A percentile compares a stretch with the other conserved stretches of the same genome.
Conservation (phyloP, 2,329 filamentous ascomycete genomes). For the Neopestalotiopsis rosae region DNA sequence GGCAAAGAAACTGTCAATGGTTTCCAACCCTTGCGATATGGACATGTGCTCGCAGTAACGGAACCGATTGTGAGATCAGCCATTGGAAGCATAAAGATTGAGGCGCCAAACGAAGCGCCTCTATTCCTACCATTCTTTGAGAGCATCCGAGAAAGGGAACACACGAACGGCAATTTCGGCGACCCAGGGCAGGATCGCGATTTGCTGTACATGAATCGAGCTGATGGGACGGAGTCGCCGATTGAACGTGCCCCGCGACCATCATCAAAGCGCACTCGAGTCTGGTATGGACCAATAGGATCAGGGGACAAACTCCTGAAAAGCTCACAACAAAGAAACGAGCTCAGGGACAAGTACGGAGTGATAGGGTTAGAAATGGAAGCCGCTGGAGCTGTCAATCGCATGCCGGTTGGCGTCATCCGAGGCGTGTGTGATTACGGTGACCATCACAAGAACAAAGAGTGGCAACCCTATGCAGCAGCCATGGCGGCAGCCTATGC, state of each 20-base stretch:
- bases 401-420: slow-evolving; percentile 38
- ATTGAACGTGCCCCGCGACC: slow-evolving; percentile 26
- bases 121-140: slow-evolving; percentile 31
- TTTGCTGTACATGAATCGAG: too few relatives aligned
- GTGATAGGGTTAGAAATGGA: slow-evolving; percentile 40
- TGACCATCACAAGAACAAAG: too few relatives aligned
- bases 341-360: slow-evolving; percentile 28
- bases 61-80: slow-evolving; percentile 39
- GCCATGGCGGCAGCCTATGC: too few relatives aligned
- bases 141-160: slow-evolving; percentile 27
- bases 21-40: slow-evolving; percentile 31
- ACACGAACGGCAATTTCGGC: slow-evolving; percentile 30
- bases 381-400: slow-evolving; percentile 34
- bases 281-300: slow-evolving; percentile 41
- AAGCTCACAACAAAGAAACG: slow-evolving; percentile 22
- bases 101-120: slow-evolving; percentile 27
- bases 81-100: slow-evolving; percentile 37
- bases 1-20: slow-evolving; percentile 38
- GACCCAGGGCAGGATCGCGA: slow-evolving; percentile 39
- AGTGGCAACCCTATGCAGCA: too few relatives aligned
- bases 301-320: slow-evolving; percentile 39
- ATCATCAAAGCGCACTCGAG: slow-evolving; percentile 28
- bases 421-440: too few relatives aligned
- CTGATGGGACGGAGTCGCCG: too few relatives aligned
- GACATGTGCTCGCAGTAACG: slow-evolving; percentile 33